A percentile compares a stretch with the other conserved stretches of the same genome.
Conservation (phyloP, 2,329 filamentous ascomycete species). For the Saccharata proteae region DNA sequence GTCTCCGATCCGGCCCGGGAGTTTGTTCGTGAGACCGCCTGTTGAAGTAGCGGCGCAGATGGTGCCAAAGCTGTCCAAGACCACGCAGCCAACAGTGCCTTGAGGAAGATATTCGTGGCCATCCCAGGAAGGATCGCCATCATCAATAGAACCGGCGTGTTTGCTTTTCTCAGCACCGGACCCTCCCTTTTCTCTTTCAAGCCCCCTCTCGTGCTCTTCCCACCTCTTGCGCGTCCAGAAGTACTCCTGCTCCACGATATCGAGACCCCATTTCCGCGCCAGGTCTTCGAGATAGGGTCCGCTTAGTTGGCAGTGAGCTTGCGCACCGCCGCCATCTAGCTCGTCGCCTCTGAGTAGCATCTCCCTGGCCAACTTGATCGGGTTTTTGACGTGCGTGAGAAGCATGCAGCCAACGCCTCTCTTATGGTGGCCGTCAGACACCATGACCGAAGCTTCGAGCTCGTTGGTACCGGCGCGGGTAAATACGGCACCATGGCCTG, state of each 20-base stretch:
- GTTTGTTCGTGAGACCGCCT: conserved; percentile 79
- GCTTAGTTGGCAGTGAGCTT: conserved; percentile 58
- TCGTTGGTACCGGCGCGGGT: conserved; percentile 73
- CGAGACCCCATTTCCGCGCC: conserved; percentile 55
- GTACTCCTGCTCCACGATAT: conserved; percentile 56
- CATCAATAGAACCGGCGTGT: background rate
- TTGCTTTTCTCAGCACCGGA: conserved; percentile 6
- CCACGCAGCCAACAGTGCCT: conserved; percentile 75
- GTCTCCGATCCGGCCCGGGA: conserved; percentile 74
- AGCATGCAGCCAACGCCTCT: conserved; percentile 67
- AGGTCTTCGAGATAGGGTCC: conserved; percentile 58
- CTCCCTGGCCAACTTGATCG: conserved; percentile 59
- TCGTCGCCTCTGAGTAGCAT: conserved; percentile 57
- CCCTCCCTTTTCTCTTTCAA: conserved; percentile 36
- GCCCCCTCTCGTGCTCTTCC: conserved; percentile 60
- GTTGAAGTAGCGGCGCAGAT: conserved; percentile 55
- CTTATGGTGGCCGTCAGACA: conserved; percentile 60
- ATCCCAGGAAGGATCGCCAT: conserved; percentile 40
- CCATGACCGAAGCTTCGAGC: conserved; percentile 80
- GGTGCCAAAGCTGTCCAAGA: conserved; percentile 62
- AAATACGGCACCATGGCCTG: conserved; percentile 74
- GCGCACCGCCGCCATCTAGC: conserved; percentile 47
- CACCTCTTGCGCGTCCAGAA: conserved; percentile 69
- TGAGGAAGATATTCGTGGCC: conserved; percentile 60
- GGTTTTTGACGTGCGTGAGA: conserved; percentile 63